A percentile compares a stretch with the other conserved stretches of the same genome.
These are phyloP conservation scores for Garcia nutans DNA, from an alignment of 345 rosid genomes.

Conservation along the genomic window DNA sequence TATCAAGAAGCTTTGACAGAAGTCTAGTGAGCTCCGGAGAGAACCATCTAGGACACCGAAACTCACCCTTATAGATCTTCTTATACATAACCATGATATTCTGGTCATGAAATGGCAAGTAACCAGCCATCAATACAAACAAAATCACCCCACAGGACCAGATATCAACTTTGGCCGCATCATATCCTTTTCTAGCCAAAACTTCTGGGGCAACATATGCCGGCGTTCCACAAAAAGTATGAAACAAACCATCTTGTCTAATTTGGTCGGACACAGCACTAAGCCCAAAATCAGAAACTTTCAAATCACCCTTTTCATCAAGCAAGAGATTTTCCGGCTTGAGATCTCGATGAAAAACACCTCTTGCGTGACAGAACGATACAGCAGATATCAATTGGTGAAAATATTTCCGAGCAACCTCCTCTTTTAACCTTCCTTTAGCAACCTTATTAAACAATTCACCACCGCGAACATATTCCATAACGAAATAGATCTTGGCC, in stretches of 20 bases:
- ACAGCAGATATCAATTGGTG: constrained; percentile 31
- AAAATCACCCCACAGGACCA: constrained; percentile 32
- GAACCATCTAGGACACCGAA: constrained; percentile 29
- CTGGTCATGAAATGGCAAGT: constrained; percentile 29
- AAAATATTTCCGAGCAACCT: constrained; percentile 25
- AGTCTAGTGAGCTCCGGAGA: constrained; percentile 25
- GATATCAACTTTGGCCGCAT: constrained; percentile 29
- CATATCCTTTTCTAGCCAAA: constrained; percentile 30
- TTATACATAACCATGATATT: constrained; percentile 28
- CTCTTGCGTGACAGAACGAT: constrained; percentile 25
- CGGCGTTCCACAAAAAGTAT: constrained; percentile 33
- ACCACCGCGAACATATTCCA: constrained; percentile 31
- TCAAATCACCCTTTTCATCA: constrained; percentile 26
- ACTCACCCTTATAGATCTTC: constrained; percentile 28
- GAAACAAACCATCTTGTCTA: constrained; percentile 25
- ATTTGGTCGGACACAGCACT: constrained; percentile 31
- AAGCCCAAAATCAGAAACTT: constrained; percentile 30
- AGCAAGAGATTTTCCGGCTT: constrained; percentile 32
- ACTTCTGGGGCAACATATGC: constrained; percentile 33
- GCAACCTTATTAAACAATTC: constrained; percentile 29
- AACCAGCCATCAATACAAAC: constrained; percentile 33
- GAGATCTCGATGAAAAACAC: constrained; percentile 29
- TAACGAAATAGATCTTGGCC: constrained; percentile 32
- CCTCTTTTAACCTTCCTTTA: constrained; percentile 28
- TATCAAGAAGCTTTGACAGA: constrained; percentile 17